These are phyloP conservation scores for Hippophae tibetana DNA, from an alignment of 306 rosid genomes.

Conservation along the genomic window DNA sequence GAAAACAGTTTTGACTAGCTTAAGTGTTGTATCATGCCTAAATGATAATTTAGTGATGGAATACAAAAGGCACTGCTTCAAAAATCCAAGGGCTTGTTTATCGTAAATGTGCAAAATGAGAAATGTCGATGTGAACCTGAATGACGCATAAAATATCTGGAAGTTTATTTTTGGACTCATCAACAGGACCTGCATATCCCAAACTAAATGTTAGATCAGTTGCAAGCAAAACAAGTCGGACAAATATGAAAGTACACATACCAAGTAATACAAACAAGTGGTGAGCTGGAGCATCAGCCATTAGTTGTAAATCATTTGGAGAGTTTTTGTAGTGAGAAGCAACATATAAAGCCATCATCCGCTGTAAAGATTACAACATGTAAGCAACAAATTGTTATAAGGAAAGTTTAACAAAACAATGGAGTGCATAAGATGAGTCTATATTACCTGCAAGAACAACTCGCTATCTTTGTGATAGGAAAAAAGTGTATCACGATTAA, in stretches of 20 bases:
- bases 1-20: too few relatives aligned
- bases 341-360: constrained; percentile 97
- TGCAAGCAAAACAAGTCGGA: constrained; percentile 3
- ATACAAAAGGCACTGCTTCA: neutral
- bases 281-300: constrained; percentile 99
- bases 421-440: neutral
- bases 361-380: constrained; percentile 40
- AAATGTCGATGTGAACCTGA: constrained; percentile 52
- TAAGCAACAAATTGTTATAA: constrained; percentile 15
- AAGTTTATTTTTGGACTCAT: constrained; percentile 78
- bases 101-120: neutral
- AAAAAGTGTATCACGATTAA: constrained; percentile 91
- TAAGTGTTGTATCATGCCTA: too few relatives aligned
- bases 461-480: constrained; percentile 90
- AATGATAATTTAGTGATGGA: neutral
- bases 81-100: neutral
- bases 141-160: constrained; percentile 96
- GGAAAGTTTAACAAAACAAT: constrained; percentile 2
- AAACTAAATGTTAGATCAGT: constrained; percentile 13
- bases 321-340: constrained; percentile 97
- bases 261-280: constrained; percentile 94
- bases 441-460: constrained; percentile 79
- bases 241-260: constrained; percentile 25
- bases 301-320: constrained; percentile 90
- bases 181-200: constrained; percentile 73